A percentile compares a stretch with the other conserved stretches of the same genome.
phyloP scores from a whole-genome alignment of 2,329 filamentous ascomycete genomes.

The Epicoccum sorghinum region DNA sequence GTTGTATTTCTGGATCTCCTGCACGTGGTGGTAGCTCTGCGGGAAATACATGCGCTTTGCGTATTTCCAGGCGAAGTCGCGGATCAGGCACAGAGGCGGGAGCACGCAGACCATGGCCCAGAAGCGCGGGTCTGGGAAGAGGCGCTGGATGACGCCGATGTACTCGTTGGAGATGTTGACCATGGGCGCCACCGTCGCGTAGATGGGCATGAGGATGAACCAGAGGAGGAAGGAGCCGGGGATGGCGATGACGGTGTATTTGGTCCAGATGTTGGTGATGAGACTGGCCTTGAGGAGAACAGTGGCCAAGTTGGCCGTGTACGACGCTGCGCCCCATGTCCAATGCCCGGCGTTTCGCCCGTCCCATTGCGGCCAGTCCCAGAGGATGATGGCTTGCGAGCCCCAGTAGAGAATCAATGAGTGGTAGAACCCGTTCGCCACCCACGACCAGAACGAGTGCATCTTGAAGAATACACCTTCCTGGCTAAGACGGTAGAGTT shows the following conservation, averaged over 20 bases:
- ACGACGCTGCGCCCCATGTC: conserved; percentile 96
- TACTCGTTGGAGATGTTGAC: conserved; percentile 83
- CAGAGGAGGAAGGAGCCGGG: conserved; percentile 91
- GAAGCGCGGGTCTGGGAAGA: conserved; percentile 84
- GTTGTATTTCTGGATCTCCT: conserved; percentile 99
- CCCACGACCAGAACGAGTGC: conserved; percentile 91
- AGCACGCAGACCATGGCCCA: conserved; percentile 88
- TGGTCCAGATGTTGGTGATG: conserved; percentile 98
- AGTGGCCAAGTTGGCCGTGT: conserved; percentile 90
- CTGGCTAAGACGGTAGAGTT: conserved; percentile 92
- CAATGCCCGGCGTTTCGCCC: conserved; percentile 89
- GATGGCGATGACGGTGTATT: conserved; percentile 94
- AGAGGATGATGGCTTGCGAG: conserved; percentile 78
- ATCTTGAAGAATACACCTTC: conserved; percentile 92
- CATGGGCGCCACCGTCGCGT: conserved; percentile 84
- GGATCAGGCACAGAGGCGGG: conserved; percentile 78
- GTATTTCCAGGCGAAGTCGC: conserved; percentile 97
- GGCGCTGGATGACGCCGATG: conserved; percentile 77
- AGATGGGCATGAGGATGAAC: conserved; percentile 87
- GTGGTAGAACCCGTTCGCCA: conserved; percentile 93
- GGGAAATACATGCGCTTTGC: conserved; percentile 96
- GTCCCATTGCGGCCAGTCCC: conserved; percentile 78
- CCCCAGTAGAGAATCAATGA: conserved; percentile 91
- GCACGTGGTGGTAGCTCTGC: conserved; percentile 95
- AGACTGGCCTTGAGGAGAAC: conserved; percentile 94